Base-by-base conservation (phyloP, 768 basidiomycete genomes). In the Mycena albidolilacea region DNA sequence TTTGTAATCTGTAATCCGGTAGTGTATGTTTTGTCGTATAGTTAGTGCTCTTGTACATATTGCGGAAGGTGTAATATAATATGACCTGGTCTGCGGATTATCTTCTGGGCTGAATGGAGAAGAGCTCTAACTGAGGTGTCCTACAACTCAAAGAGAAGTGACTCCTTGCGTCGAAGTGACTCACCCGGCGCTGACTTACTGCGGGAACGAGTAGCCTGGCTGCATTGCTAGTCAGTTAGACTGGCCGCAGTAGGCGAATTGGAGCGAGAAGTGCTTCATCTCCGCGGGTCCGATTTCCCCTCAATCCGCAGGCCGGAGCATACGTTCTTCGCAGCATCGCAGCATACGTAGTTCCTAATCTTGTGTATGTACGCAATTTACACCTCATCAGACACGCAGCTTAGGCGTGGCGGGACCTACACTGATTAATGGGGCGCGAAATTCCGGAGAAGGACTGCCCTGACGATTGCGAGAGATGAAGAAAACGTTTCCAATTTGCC, bases 1-100 rank as follows among this genome's bases (percentile, higher is more conserved):
- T 41, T 21, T 61, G 59, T 61, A 61, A 61, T 61, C 59, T 61
- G 59, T 61, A 61, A 61, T 61, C 15, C 37, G 17, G n/a, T 61
- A 61, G 10, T 61, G 41, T 61, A 61, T 39, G 23, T 30, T 30
- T 30, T 41, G 17, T 38, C 19, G 19, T 43, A 41, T 61, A 12
- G 17, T 43, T 54, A 54, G 52, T 54, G 52, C 23, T 54, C 11
- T 54, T 54, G 52, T 54, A 54, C 52, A 54, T 54, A 54, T 54
- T 23, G 23, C 17, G 52, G 52, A 54, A 23, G n/a, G 52, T 54
- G 48, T 50, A 50, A 50, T 50, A 54, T 30, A 30, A 54, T 30
- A 43, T 10, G 41, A 43, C 41, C 1, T 43, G 21, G 48, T 10
- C 23, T 23, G 52, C 23, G 19, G 50, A 50, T 50, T 50, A 50